Conservation (phyloP, 495 filamentous ascomycete species). For the Chaetomidium leptoderma region DNA sequence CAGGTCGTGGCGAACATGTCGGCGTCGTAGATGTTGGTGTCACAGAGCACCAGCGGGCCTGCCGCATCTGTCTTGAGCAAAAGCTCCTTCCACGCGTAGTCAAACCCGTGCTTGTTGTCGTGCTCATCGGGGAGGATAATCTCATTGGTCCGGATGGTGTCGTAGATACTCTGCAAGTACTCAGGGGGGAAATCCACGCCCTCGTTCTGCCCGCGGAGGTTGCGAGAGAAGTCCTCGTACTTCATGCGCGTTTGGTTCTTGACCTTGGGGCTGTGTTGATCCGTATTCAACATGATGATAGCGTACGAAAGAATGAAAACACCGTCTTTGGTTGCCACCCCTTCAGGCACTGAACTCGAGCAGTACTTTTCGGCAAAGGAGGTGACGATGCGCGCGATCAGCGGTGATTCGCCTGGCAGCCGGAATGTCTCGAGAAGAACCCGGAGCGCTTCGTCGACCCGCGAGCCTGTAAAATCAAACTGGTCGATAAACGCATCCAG, state of each 20-base stretch:
- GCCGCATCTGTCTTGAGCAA: conserved; percentile 77
- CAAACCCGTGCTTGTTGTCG: conserved; percentile 91
- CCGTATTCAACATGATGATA: conserved; percentile 93
- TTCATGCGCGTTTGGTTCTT: conserved; percentile 80
- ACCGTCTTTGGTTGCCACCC: conserved; percentile 84
- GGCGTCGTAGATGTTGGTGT: conserved; percentile 92
- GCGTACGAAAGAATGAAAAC: conserved; percentile 89
- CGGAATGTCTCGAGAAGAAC: conserved; percentile 89
- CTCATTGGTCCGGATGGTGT: conserved; percentile 86
- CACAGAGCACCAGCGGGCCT: conserved; percentile 68
- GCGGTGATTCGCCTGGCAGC: conserved; percentile 81
- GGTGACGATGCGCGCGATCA: conserved; percentile 91
- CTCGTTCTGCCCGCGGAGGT: conserved; percentile 82
- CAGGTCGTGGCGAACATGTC: conserved; percentile 97
- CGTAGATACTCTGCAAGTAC: conserved; percentile 83
- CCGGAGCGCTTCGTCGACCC: conserved; percentile 84
- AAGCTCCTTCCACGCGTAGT: conserved; percentile 95
- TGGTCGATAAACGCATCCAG: conserved; percentile 76
- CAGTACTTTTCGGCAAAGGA: conserved; percentile 85
- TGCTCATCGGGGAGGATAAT: conserved; percentile 98
- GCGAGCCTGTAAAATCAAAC: conserved; percentile 81
- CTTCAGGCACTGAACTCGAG: conserved; percentile 62
- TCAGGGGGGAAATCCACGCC: conserved; percentile 79
- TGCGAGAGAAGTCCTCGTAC: conserved; percentile 71
- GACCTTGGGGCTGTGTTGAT: conserved; percentile 90